Evolutionary conservation across 2,329 filamentous ascomycete species (phyloP).

Genomic region (Calonectria henricotiae): DNA sequence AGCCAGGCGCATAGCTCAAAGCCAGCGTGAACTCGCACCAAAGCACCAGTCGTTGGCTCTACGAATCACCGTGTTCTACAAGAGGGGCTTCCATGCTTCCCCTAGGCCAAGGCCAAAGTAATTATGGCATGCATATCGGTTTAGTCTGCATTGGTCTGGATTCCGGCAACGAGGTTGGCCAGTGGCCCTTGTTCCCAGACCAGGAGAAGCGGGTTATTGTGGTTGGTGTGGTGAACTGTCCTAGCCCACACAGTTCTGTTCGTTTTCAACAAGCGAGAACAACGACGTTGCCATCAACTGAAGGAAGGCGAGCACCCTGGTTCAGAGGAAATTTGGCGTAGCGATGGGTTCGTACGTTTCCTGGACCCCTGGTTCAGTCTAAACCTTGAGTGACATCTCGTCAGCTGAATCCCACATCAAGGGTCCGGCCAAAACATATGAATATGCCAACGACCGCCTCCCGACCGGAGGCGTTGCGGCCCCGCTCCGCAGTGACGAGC

Average conservation of each 20-base stretch:
- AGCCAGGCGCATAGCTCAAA: slow-evolving; percentile 30
- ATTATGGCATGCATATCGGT: slow-evolving; percentile 40
- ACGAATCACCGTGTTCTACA: slow-evolving; percentile 32
- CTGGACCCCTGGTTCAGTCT: slow-evolving; percentile 12
- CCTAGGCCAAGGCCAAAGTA: slow-evolving; percentile 32
- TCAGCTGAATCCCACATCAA: slow-evolving; percentile 21
- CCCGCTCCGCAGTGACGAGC: slow-evolving; percentile 36
- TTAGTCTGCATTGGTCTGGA: slow-evolving; percentile 37
- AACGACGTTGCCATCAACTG: slow-evolving; percentile 9
- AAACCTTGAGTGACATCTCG: slow-evolving; percentile 2
- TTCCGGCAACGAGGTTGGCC: slow-evolving; percentile 33
- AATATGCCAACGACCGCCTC: slow-evolving; percentile 8
- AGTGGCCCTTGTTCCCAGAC: slow-evolving; percentile 21
- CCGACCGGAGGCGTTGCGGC: slow-evolving; percentile 30
- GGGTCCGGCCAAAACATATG: slow-evolving; percentile 19
- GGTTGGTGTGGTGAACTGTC: slow-evolving; percentile 32
- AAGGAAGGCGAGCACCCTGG: slow-evolving; percentile 31
- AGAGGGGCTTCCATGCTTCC: slow-evolving; percentile 35
- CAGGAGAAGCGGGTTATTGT: slow-evolving; percentile 27
- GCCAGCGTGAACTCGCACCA: slow-evolving; percentile 36
- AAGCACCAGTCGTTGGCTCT: slow-evolving; percentile 17
- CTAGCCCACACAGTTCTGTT: slow-evolving; percentile 21
- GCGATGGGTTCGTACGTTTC: slow-evolving; percentile 27
- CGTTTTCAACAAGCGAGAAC: slow-evolving; percentile 25
- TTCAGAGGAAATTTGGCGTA: slow-evolving; percentile 38